These are phyloP conservation scores for Colletotrichum lentis DNA, from an alignment of 2,329 filamentous ascomycete genomes.

Conservation along the genomic window DNA sequence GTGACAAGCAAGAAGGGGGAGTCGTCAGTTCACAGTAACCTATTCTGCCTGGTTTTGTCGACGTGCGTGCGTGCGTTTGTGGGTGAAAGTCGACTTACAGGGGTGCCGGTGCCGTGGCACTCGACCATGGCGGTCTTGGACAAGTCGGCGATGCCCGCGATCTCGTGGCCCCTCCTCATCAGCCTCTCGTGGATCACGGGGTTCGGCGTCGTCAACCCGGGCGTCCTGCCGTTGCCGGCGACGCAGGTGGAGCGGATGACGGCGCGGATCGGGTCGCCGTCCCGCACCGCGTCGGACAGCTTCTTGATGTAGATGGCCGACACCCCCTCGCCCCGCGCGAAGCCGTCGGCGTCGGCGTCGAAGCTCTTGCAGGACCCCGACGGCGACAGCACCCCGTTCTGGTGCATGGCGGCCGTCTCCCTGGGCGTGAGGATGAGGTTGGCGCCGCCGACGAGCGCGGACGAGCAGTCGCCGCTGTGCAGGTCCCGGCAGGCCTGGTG, in stretches of 20 bases:
- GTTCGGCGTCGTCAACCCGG: slow-evolving; percentile 53
- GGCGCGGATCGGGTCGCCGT: slow-evolving; percentile 54
- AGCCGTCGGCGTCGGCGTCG: slow-evolving; percentile 58
- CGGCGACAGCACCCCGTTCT: slow-evolving; percentile 49
- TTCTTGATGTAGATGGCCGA: slow-evolving; percentile 56
- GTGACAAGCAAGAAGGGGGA: no score
- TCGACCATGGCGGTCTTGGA: slow-evolving; percentile 48
- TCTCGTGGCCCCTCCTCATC: slow-evolving; percentile 50
- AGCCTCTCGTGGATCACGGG: slow-evolving; percentile 45
- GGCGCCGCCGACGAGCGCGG: slow-evolving; percentile 49
- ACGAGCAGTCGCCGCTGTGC: slow-evolving; percentile 41
- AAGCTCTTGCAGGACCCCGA: slow-evolving; percentile 49
- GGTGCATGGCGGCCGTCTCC: slow-evolving; percentile 45
- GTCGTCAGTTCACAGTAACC: no score
- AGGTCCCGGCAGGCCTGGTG: slow-evolving; percentile 49
- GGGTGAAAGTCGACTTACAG: no score
- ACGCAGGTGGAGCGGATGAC: slow-evolving; percentile 50
- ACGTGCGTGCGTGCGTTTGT: no score
- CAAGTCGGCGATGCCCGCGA: slow-evolving; percentile 42
- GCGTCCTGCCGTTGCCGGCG: slow-evolving; percentile 54
- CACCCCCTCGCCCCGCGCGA: slow-evolving; percentile 59
- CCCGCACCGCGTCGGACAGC: slow-evolving; percentile 55
- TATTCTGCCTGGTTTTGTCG: no score
- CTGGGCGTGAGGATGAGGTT: slow-evolving; percentile 49
- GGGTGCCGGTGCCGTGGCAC: slow-evolving; percentile 53